These are phyloP conservation scores for Apiospora sp. DNA, from an alignment of 2,329 filamentous ascomycete species.

Conservation along the genomic window DNA sequence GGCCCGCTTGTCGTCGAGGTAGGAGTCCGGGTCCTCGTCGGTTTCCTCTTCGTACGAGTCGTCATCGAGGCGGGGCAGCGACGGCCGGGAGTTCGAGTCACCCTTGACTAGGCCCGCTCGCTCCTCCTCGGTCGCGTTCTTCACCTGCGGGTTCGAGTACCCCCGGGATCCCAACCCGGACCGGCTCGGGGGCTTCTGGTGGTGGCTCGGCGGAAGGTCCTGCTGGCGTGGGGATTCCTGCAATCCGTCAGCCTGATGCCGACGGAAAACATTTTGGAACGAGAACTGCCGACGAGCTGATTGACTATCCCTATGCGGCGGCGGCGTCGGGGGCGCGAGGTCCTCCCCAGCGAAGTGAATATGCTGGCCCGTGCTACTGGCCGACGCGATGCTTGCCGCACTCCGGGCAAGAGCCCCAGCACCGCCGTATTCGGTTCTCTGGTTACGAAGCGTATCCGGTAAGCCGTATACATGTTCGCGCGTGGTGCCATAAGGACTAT, in stretches of 20 bases:
- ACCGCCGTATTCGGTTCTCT: slow-evolving; percentile 58
- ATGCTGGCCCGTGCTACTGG: slow-evolving; percentile 47
- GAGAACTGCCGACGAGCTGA: slow-evolving; percentile 82
- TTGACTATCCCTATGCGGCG: slow-evolving; percentile 57
- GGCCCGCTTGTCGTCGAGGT: slow-evolving; percentile 17
- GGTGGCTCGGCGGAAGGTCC: slow-evolving; percentile 36
- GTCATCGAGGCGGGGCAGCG: slow-evolving; percentile 47
- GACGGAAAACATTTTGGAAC: slow-evolving; percentile 84
- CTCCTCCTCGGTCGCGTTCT: slow-evolving; percentile 81
- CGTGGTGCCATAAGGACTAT: slow-evolving; percentile 48
- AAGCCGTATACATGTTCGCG: slow-evolving; percentile 60
- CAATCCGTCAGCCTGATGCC: slow-evolving; percentile 51
- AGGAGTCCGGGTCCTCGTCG: neutral
- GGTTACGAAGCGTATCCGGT: slow-evolving; percentile 46
- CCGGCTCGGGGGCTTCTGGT: slow-evolving; percentile 41
- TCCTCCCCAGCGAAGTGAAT: slow-evolving; percentile 57
- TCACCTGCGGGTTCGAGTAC: slow-evolving; percentile 51
- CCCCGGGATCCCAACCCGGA: slow-evolving; percentile 48
- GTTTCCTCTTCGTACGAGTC: slow-evolving; percentile 47
- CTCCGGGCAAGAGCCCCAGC: slow-evolving; percentile 43
- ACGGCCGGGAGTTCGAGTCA: slow-evolving; percentile 55
- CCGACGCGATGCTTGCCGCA: slow-evolving; percentile 51
- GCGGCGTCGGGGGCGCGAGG: slow-evolving; percentile 66
- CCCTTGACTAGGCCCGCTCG: slow-evolving; percentile 82
- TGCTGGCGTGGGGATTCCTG: slow-evolving; percentile 41